These are phyloP conservation scores for Astraeus odoratus DNA, from an alignment of 768 basidiomycete genomes.

Conservation along the genomic window DNA sequence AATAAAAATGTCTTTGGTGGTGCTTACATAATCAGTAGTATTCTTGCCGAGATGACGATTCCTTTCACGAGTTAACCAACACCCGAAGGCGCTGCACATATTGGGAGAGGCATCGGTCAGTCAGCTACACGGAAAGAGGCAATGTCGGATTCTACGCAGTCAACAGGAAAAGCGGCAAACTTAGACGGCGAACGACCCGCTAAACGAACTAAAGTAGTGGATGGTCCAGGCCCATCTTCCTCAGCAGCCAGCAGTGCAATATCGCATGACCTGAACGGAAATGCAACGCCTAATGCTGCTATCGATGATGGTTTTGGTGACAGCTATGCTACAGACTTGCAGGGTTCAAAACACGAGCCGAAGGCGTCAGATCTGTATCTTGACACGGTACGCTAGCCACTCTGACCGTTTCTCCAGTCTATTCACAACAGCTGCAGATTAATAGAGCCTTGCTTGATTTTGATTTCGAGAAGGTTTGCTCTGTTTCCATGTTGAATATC, in stretches of 20 bases:
- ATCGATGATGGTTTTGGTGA: constrained; percentile 20
- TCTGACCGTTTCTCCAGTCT: constrained; percentile 8
- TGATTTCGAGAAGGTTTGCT: constrained; percentile 99
- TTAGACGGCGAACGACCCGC: constrained; percentile 21
- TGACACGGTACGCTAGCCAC: constrained; percentile 65
- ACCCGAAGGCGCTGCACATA: not conserved
- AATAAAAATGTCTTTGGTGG: not conserved
- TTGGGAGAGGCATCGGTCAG: not conserved
- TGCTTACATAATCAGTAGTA: constrained; percentile 1
- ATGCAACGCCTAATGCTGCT: constrained; percentile 16
- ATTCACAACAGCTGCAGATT: constrained; percentile 49
- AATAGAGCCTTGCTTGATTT: constrained; percentile 90
- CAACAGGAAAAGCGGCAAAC: constrained; percentile 3
- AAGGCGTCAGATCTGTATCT: constrained; percentile 84
- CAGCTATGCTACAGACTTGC: constrained; percentile 21
- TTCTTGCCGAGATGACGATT: too few relatives aligned
- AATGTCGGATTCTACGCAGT: constrained; percentile 6
- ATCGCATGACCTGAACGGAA: constrained; percentile 22
- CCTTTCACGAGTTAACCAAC: too few relatives aligned
- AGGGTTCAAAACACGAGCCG: constrained; percentile 19
- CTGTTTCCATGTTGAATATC: constrained; percentile 92
- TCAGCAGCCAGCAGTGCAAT: constrained; percentile 24
- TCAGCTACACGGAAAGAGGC: constrained; percentile 7
- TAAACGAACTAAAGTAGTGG: constrained; percentile 24
- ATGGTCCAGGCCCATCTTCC: constrained; percentile 2